phyloP scores from a whole-genome alignment of 805 yeast species.

The Hyphopichia homilentoma region DNA sequence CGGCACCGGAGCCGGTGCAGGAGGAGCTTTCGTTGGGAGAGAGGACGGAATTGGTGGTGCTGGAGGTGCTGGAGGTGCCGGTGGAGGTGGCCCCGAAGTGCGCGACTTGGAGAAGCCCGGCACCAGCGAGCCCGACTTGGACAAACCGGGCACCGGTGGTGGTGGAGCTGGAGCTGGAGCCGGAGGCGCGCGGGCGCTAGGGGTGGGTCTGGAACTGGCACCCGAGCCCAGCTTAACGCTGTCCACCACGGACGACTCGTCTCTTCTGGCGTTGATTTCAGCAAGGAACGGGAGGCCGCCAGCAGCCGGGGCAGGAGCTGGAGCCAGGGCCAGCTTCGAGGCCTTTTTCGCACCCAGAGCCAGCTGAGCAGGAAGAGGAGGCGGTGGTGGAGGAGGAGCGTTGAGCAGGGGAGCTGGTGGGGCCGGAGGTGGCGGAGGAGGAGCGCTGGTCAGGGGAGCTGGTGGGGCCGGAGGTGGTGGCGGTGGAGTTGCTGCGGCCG shows the following conservation, averaged over 20 bases:
- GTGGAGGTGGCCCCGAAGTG: constrained; percentile 14
- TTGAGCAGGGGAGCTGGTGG: constrained; percentile 14
- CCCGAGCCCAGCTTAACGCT: too few species aligned
- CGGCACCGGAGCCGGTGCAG: constrained; percentile 24
- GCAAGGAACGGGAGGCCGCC: constrained; percentile 57
- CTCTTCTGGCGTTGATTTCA: constrained; percentile 53
- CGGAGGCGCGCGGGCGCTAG: constrained; percentile 12
- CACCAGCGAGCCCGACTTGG: constrained; percentile 6
- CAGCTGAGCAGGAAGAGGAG: too few species aligned
- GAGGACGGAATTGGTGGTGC: constrained; percentile 27
- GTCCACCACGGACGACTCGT: constrained; percentile 49
- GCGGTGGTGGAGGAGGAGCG: constrained; percentile 19
- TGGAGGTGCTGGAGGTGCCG: constrained; percentile 23
- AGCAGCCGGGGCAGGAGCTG: constrained; percentile 16
- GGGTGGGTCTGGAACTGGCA: constrained; percentile 19
- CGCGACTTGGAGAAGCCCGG: constrained; percentile 7
- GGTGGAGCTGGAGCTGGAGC: constrained; percentile 13
- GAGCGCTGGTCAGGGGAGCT: constrained; percentile 19
- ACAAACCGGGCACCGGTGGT: constrained; percentile 5
- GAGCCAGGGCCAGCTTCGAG: constrained; percentile 9
- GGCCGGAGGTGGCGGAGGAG: constrained; percentile 11
- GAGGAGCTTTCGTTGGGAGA: constrained; percentile 21
- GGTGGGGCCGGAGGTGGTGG: constrained; percentile 17
- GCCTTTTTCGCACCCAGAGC: constrained; percentile 1
- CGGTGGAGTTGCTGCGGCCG: constrained; percentile 20